Conservation (phyloP, 1,139 yeast species). For the Kodamaea plutei region DNA sequence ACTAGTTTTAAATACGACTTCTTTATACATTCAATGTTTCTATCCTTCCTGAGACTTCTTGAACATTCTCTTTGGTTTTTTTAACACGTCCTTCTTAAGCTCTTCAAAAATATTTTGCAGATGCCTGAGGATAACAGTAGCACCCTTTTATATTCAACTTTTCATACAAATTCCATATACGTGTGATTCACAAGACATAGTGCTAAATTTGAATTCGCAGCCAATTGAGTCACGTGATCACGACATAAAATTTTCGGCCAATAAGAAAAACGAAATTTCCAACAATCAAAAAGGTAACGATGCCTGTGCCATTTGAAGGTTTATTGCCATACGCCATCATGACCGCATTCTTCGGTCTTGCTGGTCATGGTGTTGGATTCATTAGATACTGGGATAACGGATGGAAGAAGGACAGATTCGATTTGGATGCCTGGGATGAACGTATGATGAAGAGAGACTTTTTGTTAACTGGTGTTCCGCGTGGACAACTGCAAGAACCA, state of each 20-base stretch:
- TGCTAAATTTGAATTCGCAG: no score
- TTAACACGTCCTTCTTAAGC: no score
- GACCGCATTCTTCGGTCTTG: conserved; percentile 48
- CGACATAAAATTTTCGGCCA: conserved; percentile 10
- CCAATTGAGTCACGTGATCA: conserved; percentile 7
- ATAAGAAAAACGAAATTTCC: conserved; percentile 11
- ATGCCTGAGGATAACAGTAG: no score
- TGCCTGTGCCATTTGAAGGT: conserved; percentile 72
- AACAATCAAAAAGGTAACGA: conserved; percentile 12
- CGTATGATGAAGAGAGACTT: conserved; percentile 68
- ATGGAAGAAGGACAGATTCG: conserved; percentile 52
- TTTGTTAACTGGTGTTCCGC: conserved; percentile 65
- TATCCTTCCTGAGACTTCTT: no score
- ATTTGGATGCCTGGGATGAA: conserved; percentile 56
- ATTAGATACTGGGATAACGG: conserved; percentile 49
- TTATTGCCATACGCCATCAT: conserved; percentile 63
- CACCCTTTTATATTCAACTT: no score
- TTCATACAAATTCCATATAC: no score
- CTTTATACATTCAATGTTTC: no score
- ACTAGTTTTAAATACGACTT: no score
- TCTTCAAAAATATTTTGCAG: no score
- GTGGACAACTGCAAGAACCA: conserved; percentile 68
- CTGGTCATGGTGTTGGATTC: conserved; percentile 45
- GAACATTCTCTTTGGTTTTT: no score
- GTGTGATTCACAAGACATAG: no score